Evolutionary conservation across 108 stramenopile species (phyloP).

Genomic region (Cylindrotheca fusiformis): DNA sequence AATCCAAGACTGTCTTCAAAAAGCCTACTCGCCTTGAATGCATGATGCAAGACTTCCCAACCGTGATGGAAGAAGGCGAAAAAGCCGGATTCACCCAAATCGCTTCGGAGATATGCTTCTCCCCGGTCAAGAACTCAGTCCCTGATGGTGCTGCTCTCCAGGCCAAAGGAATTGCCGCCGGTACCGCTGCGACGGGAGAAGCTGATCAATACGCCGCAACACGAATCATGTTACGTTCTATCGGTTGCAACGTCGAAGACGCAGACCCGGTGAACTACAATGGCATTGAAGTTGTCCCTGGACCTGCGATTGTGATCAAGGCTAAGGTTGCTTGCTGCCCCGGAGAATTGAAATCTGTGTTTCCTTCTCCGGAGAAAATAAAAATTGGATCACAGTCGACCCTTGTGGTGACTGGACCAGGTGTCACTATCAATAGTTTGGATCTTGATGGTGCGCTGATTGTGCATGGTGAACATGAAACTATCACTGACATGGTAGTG

Average conservation of each 20-base stretch:
- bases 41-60: conserved; percentile 99
- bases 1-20: conserved; percentile 91
- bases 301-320: conserved; percentile 75
- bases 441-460: conserved; percentile 81
- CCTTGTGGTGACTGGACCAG: conserved; percentile 74
- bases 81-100: conserved; percentile 95
- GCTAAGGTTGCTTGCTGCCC: conserved; percentile 71
- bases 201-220: conserved; percentile 81
- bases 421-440: conserved; percentile 74
- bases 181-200: conserved; percentile 91
- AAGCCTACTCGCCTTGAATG: conserved; percentile 98
- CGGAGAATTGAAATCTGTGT: conserved; percentile 58
- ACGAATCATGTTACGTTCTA: conserved; percentile 55
- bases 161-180: conserved; percentile 83
- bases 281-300: conserved; percentile 65
- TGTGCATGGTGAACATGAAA: conserved; percentile 55
- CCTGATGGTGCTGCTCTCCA: conserved; percentile 82
- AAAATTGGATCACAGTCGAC: conserved; percentile 78
- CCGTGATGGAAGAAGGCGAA: conserved; percentile 61
- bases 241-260: conserved; percentile 69
- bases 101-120: conserved; percentile 84
- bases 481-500: conserved; percentile 53
- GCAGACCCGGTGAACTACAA: conserved; percentile 44
- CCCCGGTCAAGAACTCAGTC: conserved; percentile 95
- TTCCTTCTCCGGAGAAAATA: conserved; percentile 70